phyloP scores from a whole-genome alignment of 2,329 filamentous ascomycete species.

The Sordariomycetes sp. region DNA sequence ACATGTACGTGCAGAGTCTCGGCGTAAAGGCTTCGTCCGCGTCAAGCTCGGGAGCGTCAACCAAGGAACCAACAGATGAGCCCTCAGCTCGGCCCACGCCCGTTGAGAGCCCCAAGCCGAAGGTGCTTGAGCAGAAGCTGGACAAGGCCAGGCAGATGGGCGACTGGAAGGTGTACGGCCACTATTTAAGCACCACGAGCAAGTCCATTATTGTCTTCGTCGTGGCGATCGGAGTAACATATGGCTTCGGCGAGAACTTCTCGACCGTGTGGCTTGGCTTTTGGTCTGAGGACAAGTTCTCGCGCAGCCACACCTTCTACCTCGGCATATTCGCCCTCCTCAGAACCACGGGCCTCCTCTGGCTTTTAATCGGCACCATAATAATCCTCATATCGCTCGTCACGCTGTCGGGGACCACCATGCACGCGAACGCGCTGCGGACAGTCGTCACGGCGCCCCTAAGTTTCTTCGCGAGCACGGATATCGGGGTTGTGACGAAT shows the following conservation, averaged over 20 bases:
- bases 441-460: constrained; percentile 27
- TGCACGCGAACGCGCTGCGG: constrained; percentile 21
- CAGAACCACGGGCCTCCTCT: constrained; percentile 8
- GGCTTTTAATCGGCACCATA: constrained; percentile 6
- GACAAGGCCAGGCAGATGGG: constrained; percentile 18
- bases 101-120: not conserved
- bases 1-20: constrained; percentile 26
- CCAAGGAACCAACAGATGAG: not conserved
- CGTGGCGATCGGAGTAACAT: constrained; percentile 7
- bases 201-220: constrained; percentile 8
- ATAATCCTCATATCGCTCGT: constrained; percentile 13
- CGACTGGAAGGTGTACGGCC: constrained; percentile 20
- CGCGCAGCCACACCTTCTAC: constrained; percentile 14
- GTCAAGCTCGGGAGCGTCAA: not conserved
- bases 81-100: not conserved
- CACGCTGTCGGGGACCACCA: constrained; percentile 16
- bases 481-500: constrained; percentile 28
- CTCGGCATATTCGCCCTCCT: constrained; percentile 19
- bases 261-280: constrained; percentile 28
- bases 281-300: constrained; percentile 22
- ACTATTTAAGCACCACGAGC: constrained; percentile 20
- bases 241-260: constrained; percentile 16
- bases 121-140: not conserved
- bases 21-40: constrained; percentile 15
- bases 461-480: constrained; percentile 27